A percentile compares a stretch with the other conserved stretches of the same genome.
phyloP scores from a whole-genome alignment of 176 grass and related monocot species.

The Zea mays region Zm-B73-REFERENCE-NAM-5.0 NC_050096.1:287502501-287503000 shows the following conservation, averaged over 20 bases:
- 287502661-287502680: slow-evolving; percentile 98
- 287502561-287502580: slow-evolving; percentile 17
- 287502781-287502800: slow-evolving; percentile 18
- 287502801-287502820: too few relatives aligned
- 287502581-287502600: background rate
- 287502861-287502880: slow-evolving; percentile 1
- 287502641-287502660: slow-evolving; percentile 59
- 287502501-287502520: slow-evolving; percentile 94
- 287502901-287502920: too few relatives aligned
- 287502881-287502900: slow-evolving; percentile 18
- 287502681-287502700: slow-evolving; percentile 97
- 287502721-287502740: slow-evolving; percentile 97
- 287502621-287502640: slow-evolving; percentile 24
- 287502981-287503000: too few relatives aligned
- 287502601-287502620: slow-evolving; percentile 23
- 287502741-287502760: slow-evolving; percentile 85
- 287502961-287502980: too few relatives aligned
- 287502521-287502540: slow-evolving; percentile 32
- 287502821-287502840: background rate
- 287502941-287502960: too few relatives aligned
- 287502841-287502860: background rate
- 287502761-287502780: slow-evolving; percentile 99
- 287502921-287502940: too few relatives aligned
- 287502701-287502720: slow-evolving; percentile 95
- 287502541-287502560: slow-evolving; percentile 14